These are phyloP conservation scores for Mycena polygramma DNA, from an alignment of 768 basidiomycete species.

Conservation along the genomic window DNA sequence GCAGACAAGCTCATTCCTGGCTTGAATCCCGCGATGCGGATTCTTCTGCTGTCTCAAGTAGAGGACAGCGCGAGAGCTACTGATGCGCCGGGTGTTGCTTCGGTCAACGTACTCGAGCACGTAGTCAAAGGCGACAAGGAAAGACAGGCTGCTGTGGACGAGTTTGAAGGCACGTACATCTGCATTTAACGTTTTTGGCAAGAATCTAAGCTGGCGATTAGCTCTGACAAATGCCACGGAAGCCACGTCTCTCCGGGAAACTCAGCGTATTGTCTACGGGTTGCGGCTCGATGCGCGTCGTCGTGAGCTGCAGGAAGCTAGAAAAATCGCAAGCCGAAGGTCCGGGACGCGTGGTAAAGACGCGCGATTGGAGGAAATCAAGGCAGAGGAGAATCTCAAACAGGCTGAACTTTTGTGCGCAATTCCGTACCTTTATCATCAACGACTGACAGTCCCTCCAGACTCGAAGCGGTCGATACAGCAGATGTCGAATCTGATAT, in stretches of 20 bases:
- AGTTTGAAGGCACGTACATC: constrained; percentile 43
- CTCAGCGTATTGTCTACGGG: constrained; percentile 45
- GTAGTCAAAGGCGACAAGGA: constrained; percentile 60
- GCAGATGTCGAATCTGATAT: constrained; percentile 44
- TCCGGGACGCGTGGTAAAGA: constrained; percentile 70
- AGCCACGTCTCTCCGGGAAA: constrained; percentile 38
- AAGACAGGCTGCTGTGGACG: constrained; percentile 47
- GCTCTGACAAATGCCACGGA: constrained; percentile 47
- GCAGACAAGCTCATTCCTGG: constrained; percentile 62
- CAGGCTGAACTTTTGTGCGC: constrained; percentile 48
- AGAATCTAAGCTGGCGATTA: constrained; percentile 24
- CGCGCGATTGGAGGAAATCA: constrained; percentile 65
- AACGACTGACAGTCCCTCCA: constrained; percentile 38
- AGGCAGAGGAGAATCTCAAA: constrained; percentile 56
- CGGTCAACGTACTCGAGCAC: constrained; percentile 52
- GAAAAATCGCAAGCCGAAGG: constrained; percentile 63
- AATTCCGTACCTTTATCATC: constrained; percentile 32
- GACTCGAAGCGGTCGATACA: constrained; percentile 38
- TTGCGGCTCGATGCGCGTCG: constrained; percentile 45
- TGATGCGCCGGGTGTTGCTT: constrained; percentile 33
- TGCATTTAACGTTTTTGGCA: constrained; percentile 19
- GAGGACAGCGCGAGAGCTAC: constrained; percentile 39
- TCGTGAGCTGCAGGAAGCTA: constrained; percentile 51
- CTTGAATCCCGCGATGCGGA: constrained; percentile 54
- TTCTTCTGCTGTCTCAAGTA: constrained; percentile 59